Conservation (phyloP, 1,284 basidiomycete species). For the Tylopilus sp. region DNA sequence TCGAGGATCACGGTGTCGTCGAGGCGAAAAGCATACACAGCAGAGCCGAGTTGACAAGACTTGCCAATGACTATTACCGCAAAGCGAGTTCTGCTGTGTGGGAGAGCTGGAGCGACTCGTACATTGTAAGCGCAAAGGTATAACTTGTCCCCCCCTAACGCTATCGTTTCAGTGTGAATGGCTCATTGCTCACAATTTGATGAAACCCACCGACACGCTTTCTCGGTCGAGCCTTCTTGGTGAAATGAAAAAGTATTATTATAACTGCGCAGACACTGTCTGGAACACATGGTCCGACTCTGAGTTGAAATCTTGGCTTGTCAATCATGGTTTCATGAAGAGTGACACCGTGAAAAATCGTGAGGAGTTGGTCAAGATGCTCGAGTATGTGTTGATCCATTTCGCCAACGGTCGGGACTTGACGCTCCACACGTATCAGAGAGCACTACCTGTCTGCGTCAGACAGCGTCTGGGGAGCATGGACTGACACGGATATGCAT, state of each 20-base stretch:
- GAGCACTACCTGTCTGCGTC: constrained; percentile 74
- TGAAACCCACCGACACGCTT: constrained; percentile 20
- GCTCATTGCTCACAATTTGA: constrained; percentile 71
- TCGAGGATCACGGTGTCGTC: constrained; percentile 72
- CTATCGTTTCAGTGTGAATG: constrained; percentile 65
- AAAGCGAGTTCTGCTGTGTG: constrained; percentile 65
- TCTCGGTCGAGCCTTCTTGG: constrained; percentile 65
- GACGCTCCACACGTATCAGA: constrained; percentile 32
- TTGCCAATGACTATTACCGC: constrained; percentile 72
- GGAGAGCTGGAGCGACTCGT: constrained; percentile 83
- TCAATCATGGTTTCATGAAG: constrained; percentile 69
- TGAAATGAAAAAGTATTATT: constrained; percentile 82
- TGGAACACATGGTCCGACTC: constrained; percentile 74
- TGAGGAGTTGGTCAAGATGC: constrained; percentile 75
- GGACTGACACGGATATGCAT: constrained; percentile 78
- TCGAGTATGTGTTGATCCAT: constrained; percentile 47
- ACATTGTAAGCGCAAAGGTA: constrained; percentile 56
- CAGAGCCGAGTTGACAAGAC: constrained; percentile 64
- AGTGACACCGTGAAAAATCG: constrained; percentile 67
- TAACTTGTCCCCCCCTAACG: background rate
- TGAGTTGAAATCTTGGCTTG: constrained; percentile 67
- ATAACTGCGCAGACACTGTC: constrained; percentile 55
- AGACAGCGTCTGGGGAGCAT: constrained; percentile 68
- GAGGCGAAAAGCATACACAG: constrained; percentile 63
- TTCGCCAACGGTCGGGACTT: accelerated